Percentiles rank a stretch among this genome's conserved stretches.
Conservation (phyloP, 805 yeast species). For the Yarrowia divulgata region DNA sequence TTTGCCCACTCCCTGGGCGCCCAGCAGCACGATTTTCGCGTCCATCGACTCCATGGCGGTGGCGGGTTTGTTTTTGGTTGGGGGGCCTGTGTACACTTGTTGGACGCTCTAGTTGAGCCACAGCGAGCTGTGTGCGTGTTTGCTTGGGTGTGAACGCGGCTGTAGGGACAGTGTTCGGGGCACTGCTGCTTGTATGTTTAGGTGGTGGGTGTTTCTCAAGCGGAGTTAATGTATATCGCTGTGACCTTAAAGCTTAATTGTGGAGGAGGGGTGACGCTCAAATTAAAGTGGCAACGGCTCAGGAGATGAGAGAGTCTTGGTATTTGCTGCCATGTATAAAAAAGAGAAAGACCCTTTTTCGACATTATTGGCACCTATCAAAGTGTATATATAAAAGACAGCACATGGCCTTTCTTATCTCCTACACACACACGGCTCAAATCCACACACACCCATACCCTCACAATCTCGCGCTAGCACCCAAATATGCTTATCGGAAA, state of each 20-base stretch:
- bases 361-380: too few relatives aligned
- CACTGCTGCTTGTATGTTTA: constrained; percentile 7
- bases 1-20: constrained; percentile 52
- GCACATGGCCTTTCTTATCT: neutral
- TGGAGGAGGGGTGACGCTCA: constrained; percentile 4
- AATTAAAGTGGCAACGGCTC: constrained; percentile 24
- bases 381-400: neutral
- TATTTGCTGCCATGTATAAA: too few relatives aligned
- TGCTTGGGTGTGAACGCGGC: neutral
- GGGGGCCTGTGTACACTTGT: neutral
- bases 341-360: too few relatives aligned
- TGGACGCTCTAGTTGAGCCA: constrained; percentile 5
- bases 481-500: constrained; percentile 3
- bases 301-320: neutral
- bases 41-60: constrained; percentile 43
- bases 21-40: constrained; percentile 51
- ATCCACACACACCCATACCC: too few relatives aligned
- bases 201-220: constrained; percentile 18
- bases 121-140: constrained; percentile 1
- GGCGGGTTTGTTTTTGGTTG: neutral
- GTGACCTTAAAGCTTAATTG: constrained; percentile 21
- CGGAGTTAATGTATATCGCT: constrained; percentile 33
- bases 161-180: neutral
- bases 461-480: neutral
- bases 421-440: neutral